Evolutionary conservation across 805 yeast genomes (phyloP).

Genomic region (Kluyveromyces nonfermentans): DNA sequence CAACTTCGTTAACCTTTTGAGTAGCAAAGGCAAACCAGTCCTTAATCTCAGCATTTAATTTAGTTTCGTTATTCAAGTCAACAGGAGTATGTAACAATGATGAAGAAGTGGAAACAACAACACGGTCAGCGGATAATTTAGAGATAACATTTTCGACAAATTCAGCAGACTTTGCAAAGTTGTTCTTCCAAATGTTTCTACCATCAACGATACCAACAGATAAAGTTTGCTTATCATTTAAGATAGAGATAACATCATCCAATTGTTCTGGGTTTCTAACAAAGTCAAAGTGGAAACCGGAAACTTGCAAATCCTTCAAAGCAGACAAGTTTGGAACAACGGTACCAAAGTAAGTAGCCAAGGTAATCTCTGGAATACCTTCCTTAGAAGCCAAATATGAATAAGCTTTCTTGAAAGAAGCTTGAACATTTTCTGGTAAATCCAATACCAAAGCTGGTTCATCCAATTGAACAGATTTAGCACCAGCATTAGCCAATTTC

Average conservation of each 20-base stretch:
- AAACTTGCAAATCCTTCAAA: conserved; percentile 81
- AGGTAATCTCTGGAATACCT: conserved; percentile 66
- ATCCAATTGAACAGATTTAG: conserved; percentile 88
- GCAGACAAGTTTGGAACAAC: conserved; percentile 93
- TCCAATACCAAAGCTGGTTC: conserved; percentile 96
- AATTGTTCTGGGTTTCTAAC: conserved; percentile 95
- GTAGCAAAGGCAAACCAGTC: conserved; percentile 98
- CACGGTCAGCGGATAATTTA: conserved; percentile 79
- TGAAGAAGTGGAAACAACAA: conserved; percentile 88
- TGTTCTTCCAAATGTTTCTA: conserved; percentile 99
- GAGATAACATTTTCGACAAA: conserved; percentile 74
- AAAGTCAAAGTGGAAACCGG: conserved; percentile 94
- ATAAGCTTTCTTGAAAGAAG: conserved; percentile 84
- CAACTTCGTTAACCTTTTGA: conserved; percentile 91
- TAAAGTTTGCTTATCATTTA: conserved; percentile 63
- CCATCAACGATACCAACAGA: conserved; percentile 98
- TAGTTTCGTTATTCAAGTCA: conserved; percentile 85
- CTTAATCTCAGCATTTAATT: conserved; percentile 83
- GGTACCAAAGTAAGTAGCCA: conserved; percentile 96
- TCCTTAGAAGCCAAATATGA: conserved; percentile 54
- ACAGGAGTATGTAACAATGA: conserved; percentile 98
- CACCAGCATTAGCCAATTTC: conserved; percentile 91
- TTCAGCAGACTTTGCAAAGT: conserved; percentile 78
- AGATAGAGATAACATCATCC: conserved; percentile 62
- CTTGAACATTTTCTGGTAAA: conserved; percentile 73